Evolutionary conservation across 139 green algal genomes (phyloP), one percentile per base, ranked within the genome.

Genomic region (Chlorella sp.): DNA sequence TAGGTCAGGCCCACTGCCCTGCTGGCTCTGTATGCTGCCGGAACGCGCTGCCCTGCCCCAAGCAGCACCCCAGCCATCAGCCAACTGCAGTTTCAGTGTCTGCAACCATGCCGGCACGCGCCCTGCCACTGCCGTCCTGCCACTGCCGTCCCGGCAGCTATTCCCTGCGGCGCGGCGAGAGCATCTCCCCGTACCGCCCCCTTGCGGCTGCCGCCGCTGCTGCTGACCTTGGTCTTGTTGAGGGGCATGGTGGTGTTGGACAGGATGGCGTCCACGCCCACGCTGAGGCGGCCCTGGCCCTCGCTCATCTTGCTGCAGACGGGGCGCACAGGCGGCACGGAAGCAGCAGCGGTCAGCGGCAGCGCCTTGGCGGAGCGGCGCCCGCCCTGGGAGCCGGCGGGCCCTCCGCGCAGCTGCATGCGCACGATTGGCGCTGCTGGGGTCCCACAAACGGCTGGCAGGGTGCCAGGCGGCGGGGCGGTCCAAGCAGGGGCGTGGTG

Each of bases 221-320:
- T 25, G 7, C 25, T 51, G 34, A 72, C 81, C 81, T 86, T 86
- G 36, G 81, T 81, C 36, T 86, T 86, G 39, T 86, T 86, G 34
- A 86, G 3, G 0, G 69, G 69, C 55, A 63, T 62, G 2, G 69
- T 62, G 25, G 25, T 38, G 28, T 86, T 80, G 26, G 20, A 32
- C 28, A 86, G 41, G 38, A 86, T 86, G 21, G 81, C 81, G 32
- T 86, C 81, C 34, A 86, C 81, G 34, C 81, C 81, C 16, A 83
- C 91, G 30, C 15, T 23, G n/a, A 80, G 26, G 51, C 51, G 51
- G 11, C 41, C 68, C 68, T 47, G 51, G 51, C 51, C 51, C 69
- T 56, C 38, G 69, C 36, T 32, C 36, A 75, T 51, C 20, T 32
- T 75, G 69, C 62, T 68, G 62, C 62, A 72, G 30, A 25, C 16